phyloP scores from a whole-genome alignment of 495 filamentous ascomycete genomes.

The Podospora comata region DNA sequence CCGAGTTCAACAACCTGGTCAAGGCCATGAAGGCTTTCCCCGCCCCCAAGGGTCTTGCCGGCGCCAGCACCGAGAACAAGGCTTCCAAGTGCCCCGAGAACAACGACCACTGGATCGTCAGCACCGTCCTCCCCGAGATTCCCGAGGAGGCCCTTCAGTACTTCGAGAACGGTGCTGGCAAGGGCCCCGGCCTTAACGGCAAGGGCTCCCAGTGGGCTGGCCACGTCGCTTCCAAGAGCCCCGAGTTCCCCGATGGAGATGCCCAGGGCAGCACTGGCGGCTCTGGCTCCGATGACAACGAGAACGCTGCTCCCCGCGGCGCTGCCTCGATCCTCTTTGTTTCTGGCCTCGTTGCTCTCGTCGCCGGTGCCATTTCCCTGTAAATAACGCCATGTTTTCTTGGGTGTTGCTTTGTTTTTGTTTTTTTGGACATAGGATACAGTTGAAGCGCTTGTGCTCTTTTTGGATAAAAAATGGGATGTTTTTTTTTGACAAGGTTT shows the following conservation, averaged over 20 bases:
- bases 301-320: slow-evolving; percentile 38
- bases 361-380: slow-evolving; percentile 64
- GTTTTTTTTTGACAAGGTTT: not conserved
- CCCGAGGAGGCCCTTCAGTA: slow-evolving; percentile 64
- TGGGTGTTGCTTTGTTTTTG: not conserved
- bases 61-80: slow-evolving; percentile 65
- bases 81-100: slow-evolving; percentile 66
- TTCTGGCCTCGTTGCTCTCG: slow-evolving; percentile 53
- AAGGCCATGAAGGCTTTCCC: slow-evolving; percentile 59
- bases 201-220: slow-evolving; percentile 64
- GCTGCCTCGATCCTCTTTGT: slow-evolving; percentile 49
- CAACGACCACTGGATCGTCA: slow-evolving; percentile 72
- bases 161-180: slow-evolving; percentile 71
- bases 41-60: slow-evolving; percentile 70
- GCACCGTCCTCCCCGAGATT: slow-evolving; percentile 67
- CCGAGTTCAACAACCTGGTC: slow-evolving; percentile 62
- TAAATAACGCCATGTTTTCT: slow-evolving; percentile 31
- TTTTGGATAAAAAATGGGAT: slow-evolving; percentile 6
- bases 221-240: slow-evolving; percentile 44
- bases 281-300: slow-evolving; percentile 32
- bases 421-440: slow-evolving; percentile 3
- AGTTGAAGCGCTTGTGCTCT: slow-evolving; percentile 3
- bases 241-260: slow-evolving; percentile 29
- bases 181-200: slow-evolving; percentile 68
- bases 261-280: slow-evolving; percentile 58